Base-by-base conservation (phyloP, 768 basidiomycete genomes). In the Coprinopsis marcescibilis region DNA sequence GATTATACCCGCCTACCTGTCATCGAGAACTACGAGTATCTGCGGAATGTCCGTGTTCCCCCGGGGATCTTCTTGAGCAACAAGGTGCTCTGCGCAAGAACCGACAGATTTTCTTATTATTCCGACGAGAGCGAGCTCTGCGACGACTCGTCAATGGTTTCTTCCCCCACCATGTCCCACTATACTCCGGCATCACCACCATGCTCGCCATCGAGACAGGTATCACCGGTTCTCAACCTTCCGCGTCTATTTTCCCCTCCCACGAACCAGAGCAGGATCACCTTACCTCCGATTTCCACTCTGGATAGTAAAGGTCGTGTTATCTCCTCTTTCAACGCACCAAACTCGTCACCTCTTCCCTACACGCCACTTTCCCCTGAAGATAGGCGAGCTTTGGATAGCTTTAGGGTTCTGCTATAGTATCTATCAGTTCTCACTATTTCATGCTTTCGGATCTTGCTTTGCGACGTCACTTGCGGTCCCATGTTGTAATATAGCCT, bases 31-130 rank as follows among this genome's bases (percentile, higher is more conserved):
- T 89, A 87, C 53, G 78, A 85, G 26, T 83, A 86, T 58, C 75
- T 90, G 48, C 78, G 81, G 46, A 71, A 66, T 50, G 70, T 90
- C 46, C 73, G 73, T 15, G 78, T 85, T 23, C 85, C 86, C 3
- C 75, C 75, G 46, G 82, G 83, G 2, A 66, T 89, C n/a, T 89
- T 85, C 58, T 69, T 77, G 34, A 86, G 83, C 50, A 83, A 80
- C 57, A 86, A 85, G 64, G 62, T 75, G 26, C 59, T 70, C 21
- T 65, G 64, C 53, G 51, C 64, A 19, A 63, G 68, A 46, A 58
- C 63, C 24, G 75, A 77, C 52, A 67, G 71, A 3, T 66, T 64
- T 52, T 67, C 72, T 4, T 68, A 72, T 34, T 66, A 68, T 41
- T 72, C 72, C 23, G 74, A 76, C 48, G 74, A 76, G 23, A 65